A percentile compares a stretch with the other conserved stretches of the same genome.
These are phyloP conservation scores for Lichtheimia hyalospora DNA, from an alignment of 371 early-diverging fungal genomes.

Conservation along the genomic window DNA sequence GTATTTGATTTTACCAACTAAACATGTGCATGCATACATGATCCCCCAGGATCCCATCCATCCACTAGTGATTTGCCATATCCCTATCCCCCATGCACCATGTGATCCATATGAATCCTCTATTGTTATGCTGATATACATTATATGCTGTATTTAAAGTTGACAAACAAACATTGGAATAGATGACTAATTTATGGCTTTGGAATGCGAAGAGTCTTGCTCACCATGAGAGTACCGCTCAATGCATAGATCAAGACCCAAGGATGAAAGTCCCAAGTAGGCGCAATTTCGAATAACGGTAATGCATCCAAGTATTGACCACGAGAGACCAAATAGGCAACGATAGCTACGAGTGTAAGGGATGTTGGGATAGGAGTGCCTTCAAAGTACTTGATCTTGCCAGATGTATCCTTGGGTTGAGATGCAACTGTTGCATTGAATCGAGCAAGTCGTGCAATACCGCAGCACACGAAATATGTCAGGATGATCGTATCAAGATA, in stretches of 20 bases:
- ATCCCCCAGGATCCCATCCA: too few relatives aligned
- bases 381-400: conserved; percentile 85
- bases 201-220: conserved; percentile 67
- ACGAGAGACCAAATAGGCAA: conserved; percentile 66
- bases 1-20: too few relatives aligned
- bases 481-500: conserved; percentile 75
- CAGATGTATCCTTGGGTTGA: conserved; percentile 71
- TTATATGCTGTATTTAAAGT: too few relatives aligned
- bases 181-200: conserved; percentile 43
- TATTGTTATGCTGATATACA: too few relatives aligned
- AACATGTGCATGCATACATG: too few relatives aligned
- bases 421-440: conserved; percentile 88
- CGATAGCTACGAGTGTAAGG: conserved; percentile 62
- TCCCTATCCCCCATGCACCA: too few relatives aligned
- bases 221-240: conserved; percentile 83
- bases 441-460: conserved; percentile 85
- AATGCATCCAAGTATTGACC: conserved; percentile 54
- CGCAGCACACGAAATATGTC: conserved; percentile 87
- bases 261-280: conserved; percentile 70
- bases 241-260: conserved; percentile 74
- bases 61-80: too few relatives aligned
- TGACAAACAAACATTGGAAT: too few relatives aligned
- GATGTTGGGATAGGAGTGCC: conserved; percentile 92
- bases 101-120: too few relatives aligned
- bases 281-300: conserved; percentile 39